Evolutionary conservation across 805 yeast genomes (phyloP).

Genomic region (Candida orba): DNA sequence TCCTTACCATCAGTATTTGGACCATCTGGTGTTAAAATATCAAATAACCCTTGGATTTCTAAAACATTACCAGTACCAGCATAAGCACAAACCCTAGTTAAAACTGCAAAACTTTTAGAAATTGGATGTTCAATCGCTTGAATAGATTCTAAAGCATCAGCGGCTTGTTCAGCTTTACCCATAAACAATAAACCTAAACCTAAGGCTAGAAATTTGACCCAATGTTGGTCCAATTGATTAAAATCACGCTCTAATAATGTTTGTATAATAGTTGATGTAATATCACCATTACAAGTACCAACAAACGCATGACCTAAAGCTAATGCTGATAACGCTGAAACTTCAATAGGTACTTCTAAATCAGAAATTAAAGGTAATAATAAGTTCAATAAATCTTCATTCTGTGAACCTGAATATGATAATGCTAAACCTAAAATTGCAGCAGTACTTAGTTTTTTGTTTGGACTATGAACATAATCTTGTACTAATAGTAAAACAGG

Average conservation of each 20-base stretch:
- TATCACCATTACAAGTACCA: constrained; percentile 93
- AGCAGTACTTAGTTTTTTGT: constrained; percentile 60
- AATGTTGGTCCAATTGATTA: constrained; percentile 70
- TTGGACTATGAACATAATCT: constrained; percentile 68
- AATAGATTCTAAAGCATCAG: constrained; percentile 88
- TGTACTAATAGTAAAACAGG: constrained; percentile 82
- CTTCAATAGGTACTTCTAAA: constrained; percentile 63
- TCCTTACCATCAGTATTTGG: constrained; percentile 50
- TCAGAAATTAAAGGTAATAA: constrained; percentile 81
- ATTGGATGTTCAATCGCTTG: constrained; percentile 95
- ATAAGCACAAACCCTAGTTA: constrained; percentile 88
- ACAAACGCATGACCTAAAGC: constrained; percentile 92
- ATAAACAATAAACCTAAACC: constrained; percentile 88
- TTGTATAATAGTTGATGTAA: constrained; percentile 86
- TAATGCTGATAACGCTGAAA: constrained; percentile 78
- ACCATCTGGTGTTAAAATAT: constrained; percentile 71
- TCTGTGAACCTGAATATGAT: constrained; percentile 90
- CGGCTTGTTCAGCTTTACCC: constrained; percentile 91
- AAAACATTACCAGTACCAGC: constrained; percentile 97
- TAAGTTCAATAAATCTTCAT: constrained; percentile 72
- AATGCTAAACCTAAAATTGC: constrained; percentile 90
- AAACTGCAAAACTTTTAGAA: constrained; percentile 78
- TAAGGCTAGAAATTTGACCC: constrained; percentile 84
- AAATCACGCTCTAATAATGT: constrained; percentile 81
- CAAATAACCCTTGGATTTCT: constrained; percentile 85